Evolutionary conservation across 768 basidiomycete species (phyloP), one percentile per base, ranked within the genome.

Genomic region (Mycena crocata): DNA sequence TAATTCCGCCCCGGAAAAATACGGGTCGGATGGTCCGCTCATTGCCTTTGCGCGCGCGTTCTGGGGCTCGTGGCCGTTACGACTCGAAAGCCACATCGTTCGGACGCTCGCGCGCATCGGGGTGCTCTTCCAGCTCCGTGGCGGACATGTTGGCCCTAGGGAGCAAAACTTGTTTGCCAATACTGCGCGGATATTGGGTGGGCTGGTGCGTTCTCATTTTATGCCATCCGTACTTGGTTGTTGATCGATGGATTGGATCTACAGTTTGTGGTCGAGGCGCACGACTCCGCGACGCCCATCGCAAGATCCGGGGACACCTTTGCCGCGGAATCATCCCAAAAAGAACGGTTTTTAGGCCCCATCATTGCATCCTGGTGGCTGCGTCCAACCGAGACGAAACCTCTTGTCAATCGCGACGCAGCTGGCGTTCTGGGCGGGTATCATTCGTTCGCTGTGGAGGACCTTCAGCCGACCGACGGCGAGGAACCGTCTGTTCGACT

Each of bases 251-350:
- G 2, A 2, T n/a, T n/a, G n/a, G n/a, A n/a, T n/a, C n/a, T n/a
- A n/a, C 24, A 65, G 64, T 65, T 65, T 23, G 32, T 58, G 24
- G 64, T 65, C 5, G 64, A 65, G 26, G 64, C 49, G 15, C 57
- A 65, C 50, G 62, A 57, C 45, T 10, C 21, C 54, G 21, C n/a
- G 5, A 44, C n/a, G n/a, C 35, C n/a, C 56, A 26, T 10, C 56
- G 28, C 4, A 28, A n/a, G 17, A 6, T 32, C 26, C 4, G 13
- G 28, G 26, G 17, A 13, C 15, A 21, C 56, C n/a, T n/a, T n/a
- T n/a, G n/a, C n/a, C n/a, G n/a, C n/a, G n/a, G n/a, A n/a, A n/a
- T n/a, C n/a, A n/a, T n/a, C n/a, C n/a, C n/a, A n/a, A n/a, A n/a
- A n/a, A n/a, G n/a, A n/a, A n/a, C n/a, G n/a, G n/a, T n/a, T n/a